Conservation (phyloP, 2,329 filamentous ascomycete genomes). For the Microcyclosporella mali region DNA sequence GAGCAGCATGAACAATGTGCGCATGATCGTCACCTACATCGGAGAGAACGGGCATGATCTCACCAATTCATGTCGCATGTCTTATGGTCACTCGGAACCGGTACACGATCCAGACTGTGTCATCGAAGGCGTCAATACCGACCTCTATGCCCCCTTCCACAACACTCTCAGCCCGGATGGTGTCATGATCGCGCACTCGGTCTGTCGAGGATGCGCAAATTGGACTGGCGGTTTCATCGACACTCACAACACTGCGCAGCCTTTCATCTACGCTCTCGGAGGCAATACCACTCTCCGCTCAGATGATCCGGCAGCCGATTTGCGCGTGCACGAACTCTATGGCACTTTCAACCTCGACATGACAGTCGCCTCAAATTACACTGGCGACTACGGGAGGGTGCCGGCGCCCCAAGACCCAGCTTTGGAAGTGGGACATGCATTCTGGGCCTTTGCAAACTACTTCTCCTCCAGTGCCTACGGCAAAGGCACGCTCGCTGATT, state of each 20-base stretch:
- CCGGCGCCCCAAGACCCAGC: conserved; percentile 30
- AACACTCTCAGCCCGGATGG: conserved; percentile 22
- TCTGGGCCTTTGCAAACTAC: conserved; percentile 23
- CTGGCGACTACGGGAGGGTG: conserved; percentile 29
- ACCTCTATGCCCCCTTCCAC: conserved; percentile 28
- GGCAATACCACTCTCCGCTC: conserved; percentile 26
- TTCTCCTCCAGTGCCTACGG: conserved; percentile 22
- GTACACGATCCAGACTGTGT: conserved; percentile 25
- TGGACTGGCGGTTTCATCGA: conserved; percentile 35
- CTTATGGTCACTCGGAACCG: conserved; percentile 33
- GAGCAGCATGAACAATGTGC: conserved; percentile 36
- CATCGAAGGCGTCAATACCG: conserved; percentile 31
- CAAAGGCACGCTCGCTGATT: conserved; percentile 20
- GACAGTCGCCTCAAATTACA: conserved; percentile 30
- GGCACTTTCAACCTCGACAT: conserved; percentile 39
- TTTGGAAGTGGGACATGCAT: conserved; percentile 15
- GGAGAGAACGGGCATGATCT: conserved; percentile 30
- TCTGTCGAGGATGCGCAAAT: conserved; percentile 36
- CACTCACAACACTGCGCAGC: conserved; percentile 26
- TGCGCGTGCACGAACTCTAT: conserved; percentile 36
- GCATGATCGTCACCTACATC: conserved; percentile 43
- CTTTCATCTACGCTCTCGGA: conserved; percentile 41
- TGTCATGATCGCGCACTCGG: conserved; percentile 30
- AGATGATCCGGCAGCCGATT: conserved; percentile 28
- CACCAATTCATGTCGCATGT: conserved; percentile 34